Evolutionary conservation across 2,329 filamentous ascomycete species (phyloP).

Genomic region (Cyclaneusma minus): DNA sequence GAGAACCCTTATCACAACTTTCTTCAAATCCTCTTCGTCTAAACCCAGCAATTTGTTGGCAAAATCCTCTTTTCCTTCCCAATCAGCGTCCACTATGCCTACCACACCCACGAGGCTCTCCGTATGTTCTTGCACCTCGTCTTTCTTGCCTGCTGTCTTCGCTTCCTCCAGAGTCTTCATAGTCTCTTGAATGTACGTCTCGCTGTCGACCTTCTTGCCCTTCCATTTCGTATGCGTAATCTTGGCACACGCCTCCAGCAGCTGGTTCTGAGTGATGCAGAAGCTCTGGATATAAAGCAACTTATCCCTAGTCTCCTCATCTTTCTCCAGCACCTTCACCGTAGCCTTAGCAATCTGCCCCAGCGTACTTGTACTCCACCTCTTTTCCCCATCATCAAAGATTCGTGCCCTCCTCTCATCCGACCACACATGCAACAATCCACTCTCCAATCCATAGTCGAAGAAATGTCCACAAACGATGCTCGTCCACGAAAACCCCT

Average conservation of each 20-base stretch:
- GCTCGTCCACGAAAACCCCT: conserved; percentile 15
- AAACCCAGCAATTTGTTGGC: conserved; percentile 14
- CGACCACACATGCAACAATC: no score
- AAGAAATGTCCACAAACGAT: conserved; percentile 40
- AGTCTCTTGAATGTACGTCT: conserved; percentile 5
- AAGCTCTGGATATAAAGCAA: conserved; percentile 17
- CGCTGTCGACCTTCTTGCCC: conserved; percentile 7
- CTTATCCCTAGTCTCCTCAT: conserved; percentile 17
- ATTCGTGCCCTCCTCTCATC: no score
- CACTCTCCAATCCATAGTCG: conserved; percentile 31
- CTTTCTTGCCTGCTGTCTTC: no score
- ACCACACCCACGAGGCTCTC: conserved; percentile 16
- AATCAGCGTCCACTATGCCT: conserved; percentile 18
- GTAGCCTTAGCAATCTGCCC: conserved; percentile 15
- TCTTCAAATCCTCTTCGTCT: conserved; percentile 15
- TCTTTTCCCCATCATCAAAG: conserved; percentile 13
- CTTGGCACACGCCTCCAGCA: conserved; percentile 12
- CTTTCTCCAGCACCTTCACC: conserved; percentile 16
- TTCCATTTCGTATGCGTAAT: conserved; percentile 15
- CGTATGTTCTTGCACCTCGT: conserved; percentile 2
- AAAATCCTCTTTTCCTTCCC: conserved; percentile 15
- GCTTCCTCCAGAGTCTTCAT: conserved; percentile 5
- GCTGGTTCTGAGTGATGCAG: conserved; percentile 14
- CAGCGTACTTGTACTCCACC: conserved; percentile 15
- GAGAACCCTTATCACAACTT: conserved; percentile 10